Percentiles rank a stretch among this genome's conserved stretches.
Conservation (phyloP, 176 grass and related monocot species). For the Typha latifolia region DNA sequence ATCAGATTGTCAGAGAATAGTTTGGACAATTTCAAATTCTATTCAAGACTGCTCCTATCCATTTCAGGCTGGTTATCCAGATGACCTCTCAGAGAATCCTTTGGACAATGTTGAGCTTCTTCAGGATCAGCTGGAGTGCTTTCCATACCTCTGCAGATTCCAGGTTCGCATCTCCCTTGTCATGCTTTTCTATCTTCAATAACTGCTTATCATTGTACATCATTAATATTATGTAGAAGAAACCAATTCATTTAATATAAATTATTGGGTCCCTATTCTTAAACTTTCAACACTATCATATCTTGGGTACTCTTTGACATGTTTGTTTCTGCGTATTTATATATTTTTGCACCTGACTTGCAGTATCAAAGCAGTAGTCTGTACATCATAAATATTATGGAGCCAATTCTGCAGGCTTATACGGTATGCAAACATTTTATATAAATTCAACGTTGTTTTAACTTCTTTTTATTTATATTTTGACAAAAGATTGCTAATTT, state of each 20-base stretch:
- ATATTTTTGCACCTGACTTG: conserved; percentile 33
- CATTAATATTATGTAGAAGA: too few species aligned
- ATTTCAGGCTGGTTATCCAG: conserved; percentile 62
- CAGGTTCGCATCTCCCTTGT: conserved; percentile 45
- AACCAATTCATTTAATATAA: background rate
- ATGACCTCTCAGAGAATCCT: conserved; percentile 67
- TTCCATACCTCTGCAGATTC: conserved; percentile 98
- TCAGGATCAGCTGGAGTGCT: conserved; percentile 94
- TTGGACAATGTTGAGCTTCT: conserved; percentile 92
- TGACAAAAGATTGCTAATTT: background rate
- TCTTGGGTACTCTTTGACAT: conserved; percentile 3
- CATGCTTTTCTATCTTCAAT: background rate
- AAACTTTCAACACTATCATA: background rate
- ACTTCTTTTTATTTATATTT: background rate
- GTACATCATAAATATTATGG: conserved; percentile 97
- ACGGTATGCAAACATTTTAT: conserved; percentile 54
- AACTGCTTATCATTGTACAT: background rate
- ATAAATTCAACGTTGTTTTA: background rate
- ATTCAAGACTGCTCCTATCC: conserved; percentile 18
- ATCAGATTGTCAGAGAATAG: background rate
- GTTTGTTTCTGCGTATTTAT: conserved; percentile 12
- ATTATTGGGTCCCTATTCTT: background rate
- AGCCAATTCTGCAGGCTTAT: conserved; percentile 98
- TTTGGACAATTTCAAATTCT: conserved; percentile 8
- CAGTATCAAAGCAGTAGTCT: conserved; percentile 91